Evolutionary conservation across 768 basidiomycete genomes (phyloP).

Genomic region (Amanita muscaria): DNA sequence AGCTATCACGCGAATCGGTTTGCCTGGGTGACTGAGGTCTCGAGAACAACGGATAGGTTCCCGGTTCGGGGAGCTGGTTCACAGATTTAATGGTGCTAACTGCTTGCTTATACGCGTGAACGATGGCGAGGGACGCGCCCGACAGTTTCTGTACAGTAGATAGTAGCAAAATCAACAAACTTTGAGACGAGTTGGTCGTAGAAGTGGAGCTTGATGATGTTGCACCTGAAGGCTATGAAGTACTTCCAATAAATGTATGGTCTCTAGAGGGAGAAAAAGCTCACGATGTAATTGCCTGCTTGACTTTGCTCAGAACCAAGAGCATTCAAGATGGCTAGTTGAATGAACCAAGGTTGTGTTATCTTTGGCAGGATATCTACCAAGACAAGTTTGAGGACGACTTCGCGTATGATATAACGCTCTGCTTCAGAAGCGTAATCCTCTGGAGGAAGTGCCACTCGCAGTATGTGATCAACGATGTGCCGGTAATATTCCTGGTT

Average conservation of each 20-base stretch:
- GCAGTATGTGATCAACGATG: conserved; percentile 68
- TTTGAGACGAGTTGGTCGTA: conserved; percentile 38
- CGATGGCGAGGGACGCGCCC: conserved; percentile 56
- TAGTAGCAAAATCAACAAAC: conserved; percentile 58
- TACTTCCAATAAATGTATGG: conserved; percentile 13
- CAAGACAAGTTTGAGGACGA: conserved; percentile 70
- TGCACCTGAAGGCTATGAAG: conserved; percentile 17
- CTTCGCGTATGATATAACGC: conserved; percentile 76
- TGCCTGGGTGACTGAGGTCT: conserved; percentile 1
- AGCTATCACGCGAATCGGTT: conserved; percentile 7
- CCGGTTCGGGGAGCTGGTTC: conserved; percentile 32
- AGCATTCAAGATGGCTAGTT: conserved; percentile 56
- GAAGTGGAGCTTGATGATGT: conserved; percentile 24
- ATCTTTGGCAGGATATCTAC: conserved; percentile 60
- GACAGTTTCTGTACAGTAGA: conserved; percentile 69
- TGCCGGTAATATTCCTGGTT: conserved; percentile 77
- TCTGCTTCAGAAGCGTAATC: conserved; percentile 76
- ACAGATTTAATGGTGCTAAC: conserved; percentile 58
- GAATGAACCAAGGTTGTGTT: conserved; percentile 87
- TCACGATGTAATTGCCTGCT: conserved; percentile 22
- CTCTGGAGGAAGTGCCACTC: conserved; percentile 60
- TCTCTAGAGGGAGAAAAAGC: conserved; percentile 9
- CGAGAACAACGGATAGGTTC: conserved; percentile 14
- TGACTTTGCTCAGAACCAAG: conserved; percentile 36
- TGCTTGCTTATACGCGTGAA: conserved; percentile 59